Base-by-base conservation (phyloP, 2,329 filamentous ascomycete species). In the Ophiostoma triangulosporum region DNA sequence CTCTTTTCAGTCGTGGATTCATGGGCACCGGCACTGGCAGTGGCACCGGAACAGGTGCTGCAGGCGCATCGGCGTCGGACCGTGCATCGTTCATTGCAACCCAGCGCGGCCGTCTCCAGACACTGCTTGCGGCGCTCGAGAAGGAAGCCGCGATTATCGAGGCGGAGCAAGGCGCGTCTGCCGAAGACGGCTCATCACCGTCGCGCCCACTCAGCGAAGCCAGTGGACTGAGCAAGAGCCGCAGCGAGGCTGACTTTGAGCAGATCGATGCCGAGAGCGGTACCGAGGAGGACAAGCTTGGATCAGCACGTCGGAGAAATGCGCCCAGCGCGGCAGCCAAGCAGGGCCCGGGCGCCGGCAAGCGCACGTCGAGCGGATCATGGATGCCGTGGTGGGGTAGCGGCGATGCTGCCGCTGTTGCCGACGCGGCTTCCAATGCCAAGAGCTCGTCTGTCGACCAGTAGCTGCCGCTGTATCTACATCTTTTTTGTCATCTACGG, bases 181-280 rank as follows among this genome's bases (percentile, higher is more conserved):
- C 29, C 46, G 12, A 53, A 35, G 31, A 51, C 55, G 17, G 51
- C 48, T 52, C 48, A 26, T 51, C 53, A 3, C 45, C 52, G 48
- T 52, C 54, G 29, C 54, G 51, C n/a, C 46, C 48, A 36, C 68
- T 68, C 61, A 77, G 75, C 57, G 77, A 72, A 2, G 68, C 93
- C 60, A 84, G 81, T 60, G 80, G 73, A 3, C 69, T 95, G 62
- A 84, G 80, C 61, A 91, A 91, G 70, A 91, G 86, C 63, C 81
- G 82, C 58, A 94, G 87, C 65, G 89, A 95, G 64, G 80, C 78
- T 20, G 91, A 95, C 61, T 96, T 96, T 63, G 89, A 95, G 63
- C 86, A 88, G 65, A 87, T 68, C 60, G 86, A 93, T 57, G 81
- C 83, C 32, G 85, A 90, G 63, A 84, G 81, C 62, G 76, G 75